phyloP scores from a whole-genome alignment of 371 early-diverging fungal species.

The Mucor velutinosus region DNA sequence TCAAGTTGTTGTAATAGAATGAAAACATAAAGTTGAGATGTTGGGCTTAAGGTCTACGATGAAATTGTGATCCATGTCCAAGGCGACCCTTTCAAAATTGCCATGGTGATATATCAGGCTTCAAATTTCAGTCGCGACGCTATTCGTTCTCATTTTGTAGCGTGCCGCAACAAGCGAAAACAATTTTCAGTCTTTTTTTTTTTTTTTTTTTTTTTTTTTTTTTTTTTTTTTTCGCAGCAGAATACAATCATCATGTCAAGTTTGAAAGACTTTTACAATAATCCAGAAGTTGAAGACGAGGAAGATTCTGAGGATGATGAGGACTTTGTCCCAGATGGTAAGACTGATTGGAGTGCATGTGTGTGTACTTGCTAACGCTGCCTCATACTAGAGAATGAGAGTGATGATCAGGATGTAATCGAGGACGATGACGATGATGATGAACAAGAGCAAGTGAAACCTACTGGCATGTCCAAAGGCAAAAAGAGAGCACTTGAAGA shows the following conservation, averaged over 20 bases:
- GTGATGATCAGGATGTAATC: slow-evolving; percentile 9
- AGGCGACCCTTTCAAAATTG: background rate
- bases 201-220: slow-evolving; percentile 5
- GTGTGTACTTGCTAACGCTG: background rate
- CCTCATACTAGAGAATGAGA: slow-evolving; percentile 2
- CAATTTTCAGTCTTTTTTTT: slow-evolving; percentile 1
- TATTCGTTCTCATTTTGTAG: background rate
- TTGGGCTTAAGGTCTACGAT: background rate
- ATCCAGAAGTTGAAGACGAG: slow-evolving; percentile 10
- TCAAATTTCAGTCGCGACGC: background rate
- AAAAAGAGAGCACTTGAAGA: background rate
- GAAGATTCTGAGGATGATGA: slow-evolving; percentile 28
- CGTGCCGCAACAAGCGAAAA: background rate
- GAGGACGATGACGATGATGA: slow-evolving; percentile 15
- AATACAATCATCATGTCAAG: slow-evolving; percentile 4
- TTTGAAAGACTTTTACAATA: slow-evolving; percentile 21
- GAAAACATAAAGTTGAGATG: background rate
- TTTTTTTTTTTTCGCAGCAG: background rate
- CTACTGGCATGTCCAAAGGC: background rate
- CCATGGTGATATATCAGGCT: background rate
- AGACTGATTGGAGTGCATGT: background rate
- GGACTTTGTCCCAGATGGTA: slow-evolving; percentile 31
- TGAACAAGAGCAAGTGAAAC: background rate
- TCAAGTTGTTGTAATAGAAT: background rate
- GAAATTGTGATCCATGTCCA: background rate